These are phyloP conservation scores for Candida labiduridarum DNA, from an alignment of 1,139 yeast genomes.

Conservation along the genomic window DNA sequence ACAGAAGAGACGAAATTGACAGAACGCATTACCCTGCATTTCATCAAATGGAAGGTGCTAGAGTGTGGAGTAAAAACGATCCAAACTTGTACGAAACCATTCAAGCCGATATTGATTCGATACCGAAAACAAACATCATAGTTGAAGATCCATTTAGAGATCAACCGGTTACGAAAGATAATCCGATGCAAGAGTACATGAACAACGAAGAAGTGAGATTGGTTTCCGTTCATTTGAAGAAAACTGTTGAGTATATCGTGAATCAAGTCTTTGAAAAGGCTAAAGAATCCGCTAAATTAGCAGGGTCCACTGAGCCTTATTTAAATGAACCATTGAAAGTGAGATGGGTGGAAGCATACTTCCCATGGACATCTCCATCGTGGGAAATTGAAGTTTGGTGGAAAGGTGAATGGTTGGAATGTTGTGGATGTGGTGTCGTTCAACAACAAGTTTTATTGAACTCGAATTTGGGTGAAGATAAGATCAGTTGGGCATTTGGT, in stretches of 20 bases:
- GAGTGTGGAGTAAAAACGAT: conserved; percentile 68
- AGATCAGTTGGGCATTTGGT: conserved; percentile 96
- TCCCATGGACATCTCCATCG: conserved; percentile 98
- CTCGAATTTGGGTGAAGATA: conserved; percentile 65
- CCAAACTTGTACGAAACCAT: conserved; percentile 46
- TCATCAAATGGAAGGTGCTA: conserved; percentile 97
- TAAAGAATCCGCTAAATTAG: conserved; percentile 62
- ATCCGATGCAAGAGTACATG: conserved; percentile 85
- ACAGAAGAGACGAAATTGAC: conserved; percentile 93
- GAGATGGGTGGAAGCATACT: conserved; percentile 94
- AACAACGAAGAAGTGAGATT: conserved; percentile 66
- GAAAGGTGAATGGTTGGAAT: conserved; percentile 98
- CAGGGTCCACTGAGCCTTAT: conserved; percentile 65
- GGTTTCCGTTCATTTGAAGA: conserved; percentile 76
- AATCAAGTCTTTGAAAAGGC: conserved; percentile 83
- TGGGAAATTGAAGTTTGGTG: conserved; percentile 99
- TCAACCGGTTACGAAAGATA: conserved; percentile 52
- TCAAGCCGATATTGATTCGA: conserved; percentile 57
- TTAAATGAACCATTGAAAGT: conserved; percentile 77
- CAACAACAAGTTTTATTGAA: conserved; percentile 74
- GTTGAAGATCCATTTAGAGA: conserved; percentile 72
- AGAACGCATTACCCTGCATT: conserved; percentile 96
- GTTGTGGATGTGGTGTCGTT: conserved; percentile 96
- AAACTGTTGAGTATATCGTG: conserved; percentile 81
- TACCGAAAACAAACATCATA: conserved; percentile 68